Percentiles rank a stretch among this genome's conserved stretches.
Conservation (phyloP, 129 eudicot species). For the sunflower (Helianthus annuus) region HanXRQr2.0-SUNRISE NC_035442.2:11882425-11882924, state of each 20-base stretch:
- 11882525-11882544: too few relatives aligned
- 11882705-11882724: not conserved
- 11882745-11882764: not conserved
- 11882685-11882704: not conserved
- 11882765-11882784: not conserved
- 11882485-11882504: too few relatives aligned
- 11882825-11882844: slow-evolving; percentile 63
- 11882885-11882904: slow-evolving; percentile 51
- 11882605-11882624: not conserved
- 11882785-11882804: not conserved
- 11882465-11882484: too few relatives aligned
- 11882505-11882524: too few relatives aligned
- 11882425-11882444: too few relatives aligned
- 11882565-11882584: too few relatives aligned
- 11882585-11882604: not conserved
- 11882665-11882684: not conserved
- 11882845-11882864: slow-evolving; percentile 40
- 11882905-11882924: slow-evolving; percentile 53
- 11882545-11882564: too few relatives aligned
- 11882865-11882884: slow-evolving; percentile 42
- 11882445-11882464: too few relatives aligned
- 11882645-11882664: not conserved
- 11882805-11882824: slow-evolving; percentile 29
- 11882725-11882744: not conserved
- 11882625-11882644: not conserved